Evolutionary conservation across 2,329 filamentous ascomycete genomes (phyloP), one percentile per base, ranked within the genome.

Genomic region (Fusarium secorum): DNA sequence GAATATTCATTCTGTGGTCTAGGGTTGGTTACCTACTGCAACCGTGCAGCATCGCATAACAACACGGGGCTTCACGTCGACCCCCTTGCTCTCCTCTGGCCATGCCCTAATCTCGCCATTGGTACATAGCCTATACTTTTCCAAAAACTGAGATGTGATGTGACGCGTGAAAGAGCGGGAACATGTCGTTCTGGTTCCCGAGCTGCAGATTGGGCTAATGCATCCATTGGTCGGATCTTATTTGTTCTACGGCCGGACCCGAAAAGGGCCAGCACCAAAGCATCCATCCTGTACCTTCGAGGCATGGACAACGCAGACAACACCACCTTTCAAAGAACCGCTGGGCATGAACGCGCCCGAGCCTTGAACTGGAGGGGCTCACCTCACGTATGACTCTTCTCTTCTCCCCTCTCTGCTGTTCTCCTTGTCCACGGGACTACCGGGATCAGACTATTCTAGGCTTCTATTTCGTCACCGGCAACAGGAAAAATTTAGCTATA

Each of bases 271-370:
- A 44, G 15, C 46, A 35, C 22, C 46, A 48, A 20, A 44, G 44
- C 60, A 38, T 65, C 42, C 59, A 49, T 68, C 41, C 28, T 53
- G 28, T 46, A 53, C 46, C 38, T 28, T 62, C 55, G 46, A 58
- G 48, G 56, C 53, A 63, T 68, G 66, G 64, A 68, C 70, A 73
- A 68, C 70, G 63, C 70, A 73, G 70, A 71, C 59, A 71, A 73
- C 70, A 71, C 63, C 70, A 71, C 68, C 64, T 63, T 62, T 63
- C 49, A 28, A 7, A 64, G 26, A 33, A 33, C 46, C 30, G 66
- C 74, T 76, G 74, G 74, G 74, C 73, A 76, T 73, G 69, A 72
- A 76, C 62, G 74, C 70, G 60, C 72, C 60, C 66, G 56, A 64
- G 63, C 68, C 59, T 70, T 64, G 72, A 74, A 74, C 72, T 68